phyloP scores from a whole-genome alignment of 768 basidiomycete species.

The Rhizopogon salebrosus region DNA sequence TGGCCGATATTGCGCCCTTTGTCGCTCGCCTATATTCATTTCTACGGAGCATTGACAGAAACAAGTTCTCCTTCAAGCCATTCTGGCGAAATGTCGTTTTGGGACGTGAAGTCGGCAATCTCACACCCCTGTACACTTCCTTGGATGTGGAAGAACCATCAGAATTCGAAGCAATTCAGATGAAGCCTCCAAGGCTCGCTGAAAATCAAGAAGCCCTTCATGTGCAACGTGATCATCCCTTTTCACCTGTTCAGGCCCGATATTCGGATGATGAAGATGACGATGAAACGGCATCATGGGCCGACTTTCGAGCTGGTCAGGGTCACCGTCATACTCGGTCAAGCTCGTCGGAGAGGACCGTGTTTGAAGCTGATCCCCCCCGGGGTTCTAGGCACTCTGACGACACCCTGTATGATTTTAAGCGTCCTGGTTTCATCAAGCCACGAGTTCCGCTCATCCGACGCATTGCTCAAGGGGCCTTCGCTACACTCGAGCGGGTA shows the following conservation, averaged over 20 bases:
- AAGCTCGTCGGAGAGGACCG: constrained; percentile 45
- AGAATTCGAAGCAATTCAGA: constrained; percentile 45
- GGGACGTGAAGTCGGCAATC: constrained; percentile 29
- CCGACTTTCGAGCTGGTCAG: constrained; percentile 18
- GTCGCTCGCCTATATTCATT: constrained; percentile 49
- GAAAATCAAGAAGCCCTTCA: constrained; percentile 5
- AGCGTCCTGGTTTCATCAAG: constrained; percentile 12
- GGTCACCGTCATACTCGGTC: constrained; percentile 36
- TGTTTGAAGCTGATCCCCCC: constrained; percentile 44
- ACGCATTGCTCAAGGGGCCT: constrained; percentile 42
- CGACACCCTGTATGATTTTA: constrained; percentile 47
- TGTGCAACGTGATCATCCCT: constrained; percentile 12
- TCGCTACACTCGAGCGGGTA: constrained; percentile 52
- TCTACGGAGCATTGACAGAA: constrained; percentile 28
- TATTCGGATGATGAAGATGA: constrained; percentile 22
- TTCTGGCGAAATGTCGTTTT: constrained; percentile 60
- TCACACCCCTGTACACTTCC: constrained; percentile 48
- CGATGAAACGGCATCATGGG: constrained; percentile 49
- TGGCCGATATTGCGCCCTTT: constrained; percentile 49
- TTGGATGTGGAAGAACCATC: constrained; percentile 52
- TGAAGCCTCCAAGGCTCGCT: constrained; percentile 23
- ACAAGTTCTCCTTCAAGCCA: constrained; percentile 38
- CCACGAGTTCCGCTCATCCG: constrained; percentile 24
- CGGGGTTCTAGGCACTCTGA: constrained; percentile 44
- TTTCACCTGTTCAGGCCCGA: constrained; percentile 19